These are phyloP conservation scores for Copromyces sp. DNA, from an alignment of 495 filamentous ascomycete genomes.

Conservation along the genomic window DNA sequence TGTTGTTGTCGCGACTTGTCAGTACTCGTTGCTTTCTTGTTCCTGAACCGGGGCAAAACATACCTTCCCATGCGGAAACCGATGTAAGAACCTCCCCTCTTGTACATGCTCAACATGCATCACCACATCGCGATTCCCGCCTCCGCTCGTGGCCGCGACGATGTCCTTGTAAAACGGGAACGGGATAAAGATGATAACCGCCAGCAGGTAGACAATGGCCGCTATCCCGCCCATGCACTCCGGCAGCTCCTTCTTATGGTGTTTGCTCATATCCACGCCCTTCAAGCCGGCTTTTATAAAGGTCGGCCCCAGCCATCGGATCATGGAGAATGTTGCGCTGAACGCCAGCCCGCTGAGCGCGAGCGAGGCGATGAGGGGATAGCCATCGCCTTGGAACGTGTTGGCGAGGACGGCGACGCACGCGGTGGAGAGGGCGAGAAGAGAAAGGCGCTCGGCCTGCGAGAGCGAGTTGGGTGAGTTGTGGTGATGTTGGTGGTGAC, in stretches of 20 bases:
- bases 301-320: conserved; percentile 86
- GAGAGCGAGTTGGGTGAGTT: conserved; percentile 39
- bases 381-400: conserved; percentile 72
- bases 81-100: conserved; percentile 69
- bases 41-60: background rate
- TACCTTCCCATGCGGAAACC: conserved; percentile 88
- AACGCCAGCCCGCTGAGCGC: conserved; percentile 83
- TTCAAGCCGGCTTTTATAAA: conserved; percentile 87
- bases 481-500: background rate
- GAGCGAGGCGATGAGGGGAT: conserved; percentile 78
- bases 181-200: conserved; percentile 83
- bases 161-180: conserved; percentile 98
- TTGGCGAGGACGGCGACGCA: conserved; percentile 68
- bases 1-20: background rate
- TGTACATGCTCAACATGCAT: conserved; percentile 56
- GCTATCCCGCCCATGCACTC: conserved; percentile 98
- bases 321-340: conserved; percentile 65
- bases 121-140: conserved; percentile 81
- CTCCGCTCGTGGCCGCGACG: conserved; percentile 88
- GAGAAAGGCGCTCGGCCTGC: conserved; percentile 56
- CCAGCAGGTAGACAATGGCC: conserved; percentile 81
- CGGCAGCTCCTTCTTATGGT: conserved; percentile 58
- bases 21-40: background rate
- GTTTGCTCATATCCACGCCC: conserved; percentile 83
- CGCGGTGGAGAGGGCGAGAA: conserved; percentile 56